Conservation (phyloP, 192 early-diverging fungal genomes). For the Entophlyctis luteolus region DNA sequence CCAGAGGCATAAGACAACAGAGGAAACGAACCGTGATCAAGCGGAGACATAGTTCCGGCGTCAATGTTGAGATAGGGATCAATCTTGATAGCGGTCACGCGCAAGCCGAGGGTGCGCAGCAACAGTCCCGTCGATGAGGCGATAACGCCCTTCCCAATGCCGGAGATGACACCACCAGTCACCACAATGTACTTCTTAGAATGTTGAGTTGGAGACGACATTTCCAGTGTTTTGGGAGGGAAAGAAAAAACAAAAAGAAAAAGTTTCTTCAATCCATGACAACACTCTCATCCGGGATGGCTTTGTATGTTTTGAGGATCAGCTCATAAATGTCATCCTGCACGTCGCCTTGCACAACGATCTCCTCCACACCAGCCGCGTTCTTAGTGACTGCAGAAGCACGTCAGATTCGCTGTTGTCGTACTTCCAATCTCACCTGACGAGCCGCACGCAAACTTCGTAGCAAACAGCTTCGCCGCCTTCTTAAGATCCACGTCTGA, state of each 20-base stretch:
- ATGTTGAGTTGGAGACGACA: not conserved
- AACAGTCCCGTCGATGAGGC: slow-evolving; percentile 95
- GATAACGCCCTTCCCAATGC: slow-evolving; percentile 99
- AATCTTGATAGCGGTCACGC: slow-evolving; percentile 98
- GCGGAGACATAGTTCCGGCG: slow-evolving; percentile 91
- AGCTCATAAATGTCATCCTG: slow-evolving; percentile 83
- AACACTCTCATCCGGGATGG: slow-evolving; percentile 2
- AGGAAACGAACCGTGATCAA: slow-evolving; percentile 81
- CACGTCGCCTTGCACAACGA: slow-evolving; percentile 95
- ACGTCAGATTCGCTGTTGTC: slow-evolving; percentile 1
- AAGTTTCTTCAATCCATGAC: not conserved
- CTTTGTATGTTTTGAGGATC: slow-evolving; percentile 64
- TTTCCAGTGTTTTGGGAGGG: not conserved
- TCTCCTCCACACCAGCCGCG: slow-evolving; percentile 87
- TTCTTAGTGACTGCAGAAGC: slow-evolving; percentile 67
- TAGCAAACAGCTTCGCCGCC: slow-evolving; percentile 93
- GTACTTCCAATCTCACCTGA: slow-evolving; percentile 37
- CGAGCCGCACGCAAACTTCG: slow-evolving; percentile 92
- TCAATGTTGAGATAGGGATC: slow-evolving; percentile 99
- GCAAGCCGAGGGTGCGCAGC: slow-evolving; percentile 85
- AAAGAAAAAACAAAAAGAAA: slow-evolving; percentile 11
- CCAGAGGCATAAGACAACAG: not conserved
- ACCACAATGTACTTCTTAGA: slow-evolving; percentile 89
- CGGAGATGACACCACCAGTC: slow-evolving; percentile 97
- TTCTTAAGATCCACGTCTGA: slow-evolving; percentile 92